phyloP scores from a whole-genome alignment of 2,329 filamentous ascomycete genomes.

The Diplodia intermedia region DNA sequence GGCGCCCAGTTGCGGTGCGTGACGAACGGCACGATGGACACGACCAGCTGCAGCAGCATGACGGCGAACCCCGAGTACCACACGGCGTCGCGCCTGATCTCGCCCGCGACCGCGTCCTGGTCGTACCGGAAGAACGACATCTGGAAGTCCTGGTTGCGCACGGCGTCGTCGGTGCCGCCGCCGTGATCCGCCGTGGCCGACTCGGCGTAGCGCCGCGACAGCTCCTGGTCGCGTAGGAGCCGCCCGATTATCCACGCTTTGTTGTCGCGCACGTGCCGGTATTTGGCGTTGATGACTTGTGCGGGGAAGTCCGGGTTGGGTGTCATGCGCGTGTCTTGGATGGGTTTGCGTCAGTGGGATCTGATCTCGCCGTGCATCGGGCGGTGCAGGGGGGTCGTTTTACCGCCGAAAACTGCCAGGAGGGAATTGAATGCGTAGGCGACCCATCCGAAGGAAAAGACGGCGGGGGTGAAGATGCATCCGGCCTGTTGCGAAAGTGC shows the following conservation, averaged over 20 bases:
- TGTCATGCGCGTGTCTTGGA: constrained; percentile 43
- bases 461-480: constrained; percentile 41
- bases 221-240: constrained; percentile 52
- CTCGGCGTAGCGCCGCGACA: constrained; percentile 36
- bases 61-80: neutral
- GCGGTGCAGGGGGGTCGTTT: too few relatives aligned
- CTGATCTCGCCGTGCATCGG: too few relatives aligned
- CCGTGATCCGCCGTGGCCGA: too few relatives aligned
- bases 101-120: neutral
- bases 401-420: constrained; percentile 40
- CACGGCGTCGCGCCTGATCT: neutral
- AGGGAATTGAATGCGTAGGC: constrained; percentile 46
- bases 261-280: constrained; percentile 50
- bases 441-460: constrained; percentile 53
- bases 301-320: constrained; percentile 46
- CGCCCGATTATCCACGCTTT: constrained; percentile 54
- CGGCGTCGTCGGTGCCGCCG: neutral
- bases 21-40: neutral
- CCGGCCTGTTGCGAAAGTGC: constrained; percentile 47
- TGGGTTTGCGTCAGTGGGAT: too few relatives aligned
- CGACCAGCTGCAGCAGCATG: neutral
- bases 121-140: neutral
- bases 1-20: neutral
- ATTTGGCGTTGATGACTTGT: constrained; percentile 48
- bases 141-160: neutral